Base-by-base conservation (phyloP, 176 grass and related monocot genomes). In the Miscanthus lutarioriparius region DNA sequence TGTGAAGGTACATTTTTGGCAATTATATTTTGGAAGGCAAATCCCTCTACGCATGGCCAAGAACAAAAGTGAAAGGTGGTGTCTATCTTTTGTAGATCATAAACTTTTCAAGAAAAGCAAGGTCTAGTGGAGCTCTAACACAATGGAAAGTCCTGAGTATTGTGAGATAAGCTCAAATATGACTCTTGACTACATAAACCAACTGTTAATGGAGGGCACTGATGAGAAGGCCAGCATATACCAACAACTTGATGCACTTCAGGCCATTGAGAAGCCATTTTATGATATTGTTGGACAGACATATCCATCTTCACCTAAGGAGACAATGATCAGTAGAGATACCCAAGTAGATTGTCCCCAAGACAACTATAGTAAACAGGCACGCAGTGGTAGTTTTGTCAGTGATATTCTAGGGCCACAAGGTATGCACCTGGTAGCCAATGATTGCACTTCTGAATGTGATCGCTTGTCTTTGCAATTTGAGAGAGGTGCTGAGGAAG, bases 121-220 rank as follows among this genome's bases (percentile, higher is more conserved):
- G 22, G 58, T 54, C 22, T 16, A 43, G 30, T 56, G 30, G 10
- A 69, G 8, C 2, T 19, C 67, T 41, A 1, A 16, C 12, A 26
- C 53, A 74, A 74, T 83, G 81, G 54, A 47, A 20, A 64, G 53
- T 22, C 17, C 25, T 17, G 85, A 88, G 19, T 71, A 62, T 27
- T 53, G 81, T 28, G 81, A 87, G 20, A 74, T 85, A 44, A 85
- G 72, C 37, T 77, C 87, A 10, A 80, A 82, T 81, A 80, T 75
- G 32, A 77, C 75, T 40, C 85, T 93, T 8, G 67, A 85, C 26
- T 87, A 90, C 43, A 93, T 90, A 84, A 61, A 82, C 72, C 70
- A 47, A 26, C 87, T 89, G 37, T 59, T 93, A 38, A 85, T 93
- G 83, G 87, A 91, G 35, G 77, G 85, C 70, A 93, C 80, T 49